Evolutionary conservation across 805 yeast species (phyloP).

Genomic region (Blastobotrys americana): DNA sequence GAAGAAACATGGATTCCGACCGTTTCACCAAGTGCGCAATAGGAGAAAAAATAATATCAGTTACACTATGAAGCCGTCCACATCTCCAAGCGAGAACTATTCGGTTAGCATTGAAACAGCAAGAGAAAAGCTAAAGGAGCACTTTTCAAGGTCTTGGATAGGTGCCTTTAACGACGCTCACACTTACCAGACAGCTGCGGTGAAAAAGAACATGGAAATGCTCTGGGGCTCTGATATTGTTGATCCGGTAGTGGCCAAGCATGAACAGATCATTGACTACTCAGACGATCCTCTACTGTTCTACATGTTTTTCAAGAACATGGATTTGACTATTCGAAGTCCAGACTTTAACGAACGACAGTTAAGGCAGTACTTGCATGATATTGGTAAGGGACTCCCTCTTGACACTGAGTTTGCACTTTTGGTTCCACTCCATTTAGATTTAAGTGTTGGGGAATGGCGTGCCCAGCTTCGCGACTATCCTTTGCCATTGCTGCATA

Average conservation of each 20-base stretch:
- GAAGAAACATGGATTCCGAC: background rate
- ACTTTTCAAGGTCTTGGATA: constrained; percentile 65
- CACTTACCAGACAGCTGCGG: constrained; percentile 28
- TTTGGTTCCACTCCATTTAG: constrained; percentile 55
- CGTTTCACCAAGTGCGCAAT: background rate
- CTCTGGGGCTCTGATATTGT: constrained; percentile 25
- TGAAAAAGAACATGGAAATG: constrained; percentile 32
- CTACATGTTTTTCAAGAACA: constrained; percentile 41
- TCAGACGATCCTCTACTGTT: constrained; percentile 47
- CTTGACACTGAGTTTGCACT: constrained; percentile 58
- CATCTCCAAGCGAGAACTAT: background rate
- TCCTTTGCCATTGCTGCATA: constrained; percentile 72
- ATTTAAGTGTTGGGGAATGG: constrained; percentile 51
- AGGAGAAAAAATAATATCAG: background rate
- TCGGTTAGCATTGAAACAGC: constrained; percentile 29
- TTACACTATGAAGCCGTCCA: constrained; percentile 5
- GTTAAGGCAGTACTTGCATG: constrained; percentile 55
- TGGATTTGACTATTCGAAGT: constrained; percentile 41
- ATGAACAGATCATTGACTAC: constrained; percentile 42
- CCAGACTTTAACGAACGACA: constrained; percentile 47
- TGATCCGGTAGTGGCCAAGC: constrained; percentile 34
- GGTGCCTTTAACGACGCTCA: constrained; percentile 42
- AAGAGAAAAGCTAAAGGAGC: constrained; percentile 35
- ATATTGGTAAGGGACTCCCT: constrained; percentile 81
- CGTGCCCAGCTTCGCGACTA: constrained; percentile 74